Conservation (phyloP, 768 basidiomycete species). For the Boletus huronensis region DNA sequence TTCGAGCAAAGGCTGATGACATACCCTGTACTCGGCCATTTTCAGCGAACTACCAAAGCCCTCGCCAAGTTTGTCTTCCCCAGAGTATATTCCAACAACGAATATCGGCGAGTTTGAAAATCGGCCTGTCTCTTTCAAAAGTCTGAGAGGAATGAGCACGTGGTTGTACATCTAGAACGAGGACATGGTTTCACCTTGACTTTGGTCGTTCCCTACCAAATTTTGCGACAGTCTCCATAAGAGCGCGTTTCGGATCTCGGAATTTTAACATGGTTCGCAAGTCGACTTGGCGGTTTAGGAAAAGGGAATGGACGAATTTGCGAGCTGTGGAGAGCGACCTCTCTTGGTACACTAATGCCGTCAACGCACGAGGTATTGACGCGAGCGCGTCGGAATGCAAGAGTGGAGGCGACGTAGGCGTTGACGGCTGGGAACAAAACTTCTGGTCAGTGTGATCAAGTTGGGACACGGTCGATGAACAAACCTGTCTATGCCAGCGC, state of each 20-base stretch:
- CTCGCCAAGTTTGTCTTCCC: conserved; percentile 82
- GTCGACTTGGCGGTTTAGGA: conserved; percentile 84
- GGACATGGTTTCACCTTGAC: conserved; percentile 48
- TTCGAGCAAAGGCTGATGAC: conserved; percentile 16
- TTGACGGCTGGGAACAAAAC: conserved; percentile 41
- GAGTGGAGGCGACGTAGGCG: conserved; percentile 46
- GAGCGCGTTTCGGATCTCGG: conserved; percentile 73
- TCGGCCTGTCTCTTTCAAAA: conserved; percentile 91
- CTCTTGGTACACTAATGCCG: conserved; percentile 85
- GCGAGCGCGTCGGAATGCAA: conserved; percentile 86
- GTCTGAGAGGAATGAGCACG: conserved; percentile 37
- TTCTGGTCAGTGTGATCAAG: background rate
- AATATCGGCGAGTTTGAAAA: conserved; percentile 88
- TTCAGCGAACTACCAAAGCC: conserved; percentile 89
- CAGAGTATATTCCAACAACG: conserved; percentile 93
- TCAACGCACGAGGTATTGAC: conserved; percentile 80
- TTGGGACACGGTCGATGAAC: background rate
- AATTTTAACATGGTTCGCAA: conserved; percentile 77
- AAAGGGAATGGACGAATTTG: conserved; percentile 83
- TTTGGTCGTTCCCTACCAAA: conserved; percentile 63
- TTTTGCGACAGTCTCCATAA: conserved; percentile 69
- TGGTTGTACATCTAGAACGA: background rate
- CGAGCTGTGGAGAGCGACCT: conserved; percentile 84
- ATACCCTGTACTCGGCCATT: conserved; percentile 92
- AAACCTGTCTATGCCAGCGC: conserved; percentile 78